Conservation (phyloP, 2,329 filamentous ascomycete species). For the Xylariaceae sp. region DNA sequence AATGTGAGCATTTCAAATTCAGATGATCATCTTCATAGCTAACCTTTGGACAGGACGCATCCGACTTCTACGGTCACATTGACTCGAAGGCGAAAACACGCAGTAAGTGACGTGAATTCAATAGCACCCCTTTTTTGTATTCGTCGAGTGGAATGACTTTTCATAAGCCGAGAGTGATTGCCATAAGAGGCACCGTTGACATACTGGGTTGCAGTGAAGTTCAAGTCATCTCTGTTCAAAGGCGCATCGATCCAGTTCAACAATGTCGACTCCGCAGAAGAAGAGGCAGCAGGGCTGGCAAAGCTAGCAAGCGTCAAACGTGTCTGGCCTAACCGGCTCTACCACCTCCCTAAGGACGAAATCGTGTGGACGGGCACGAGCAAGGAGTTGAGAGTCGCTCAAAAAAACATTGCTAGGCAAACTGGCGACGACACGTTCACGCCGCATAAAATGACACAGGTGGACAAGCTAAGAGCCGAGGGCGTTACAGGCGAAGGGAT, state of each 20-base stretch:
- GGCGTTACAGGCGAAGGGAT: slow-evolving; percentile 47
- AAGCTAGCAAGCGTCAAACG: slow-evolving; percentile 42
- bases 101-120: slow-evolving; percentile 19
- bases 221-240: slow-evolving; percentile 49
- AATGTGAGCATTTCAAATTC: slow-evolving; percentile 35
- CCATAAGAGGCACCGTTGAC: background rate
- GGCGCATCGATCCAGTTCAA: slow-evolving; percentile 50
- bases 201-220: slow-evolving; percentile 32
- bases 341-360: slow-evolving; percentile 41
- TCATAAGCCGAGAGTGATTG: too few species aligned
- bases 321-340: slow-evolving; percentile 45
- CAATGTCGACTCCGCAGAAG: slow-evolving; percentile 40
- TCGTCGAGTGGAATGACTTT: background rate
- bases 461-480: slow-evolving; percentile 46
- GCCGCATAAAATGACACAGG: slow-evolving; percentile 53
- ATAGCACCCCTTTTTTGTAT: background rate
- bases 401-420: slow-evolving; percentile 31
- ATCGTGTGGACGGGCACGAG: slow-evolving; percentile 40
- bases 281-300: slow-evolving; percentile 39
- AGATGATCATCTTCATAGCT: slow-evolving; percentile 4
- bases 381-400: slow-evolving; percentile 26
- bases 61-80: slow-evolving; percentile 37
- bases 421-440: slow-evolving; percentile 37
- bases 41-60: slow-evolving; percentile 34
- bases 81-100: slow-evolving; percentile 40